phyloP scores from a whole-genome alignment of 2,329 filamentous ascomycete species.

The Metarhizium sp. region DNA sequence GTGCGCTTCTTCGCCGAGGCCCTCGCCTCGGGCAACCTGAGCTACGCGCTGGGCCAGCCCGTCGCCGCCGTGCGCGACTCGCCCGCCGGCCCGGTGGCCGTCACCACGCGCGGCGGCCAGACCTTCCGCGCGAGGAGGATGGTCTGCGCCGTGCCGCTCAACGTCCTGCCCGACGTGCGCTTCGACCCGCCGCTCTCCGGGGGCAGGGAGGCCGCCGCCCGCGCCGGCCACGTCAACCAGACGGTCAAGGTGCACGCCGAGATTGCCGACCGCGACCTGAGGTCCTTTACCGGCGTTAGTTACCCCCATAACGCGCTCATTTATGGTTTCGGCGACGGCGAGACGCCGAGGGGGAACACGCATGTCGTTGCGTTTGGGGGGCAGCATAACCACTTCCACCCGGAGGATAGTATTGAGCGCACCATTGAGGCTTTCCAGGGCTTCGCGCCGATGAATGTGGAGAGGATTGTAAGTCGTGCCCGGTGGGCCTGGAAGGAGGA shows the following conservation, averaged over 20 bases:
- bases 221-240: conserved; percentile 34
- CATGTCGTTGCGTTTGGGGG: conserved; percentile 38
- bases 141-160: conserved; percentile 34
- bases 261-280: conserved; percentile 26
- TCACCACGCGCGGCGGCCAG: conserved; percentile 22
- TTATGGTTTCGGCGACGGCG: conserved; percentile 35
- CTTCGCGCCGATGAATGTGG: conserved; percentile 22
- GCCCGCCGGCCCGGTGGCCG: conserved; percentile 15
- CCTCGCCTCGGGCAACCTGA: conserved; percentile 24
- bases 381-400: conserved; percentile 31
- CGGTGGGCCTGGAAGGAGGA: too few relatives aligned
- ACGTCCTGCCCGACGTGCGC: conserved; percentile 28
- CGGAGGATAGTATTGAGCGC: conserved; percentile 28
- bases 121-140: conserved; percentile 20
- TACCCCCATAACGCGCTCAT: conserved; percentile 33
- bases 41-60: conserved; percentile 30
- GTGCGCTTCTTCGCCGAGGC: conserved; percentile 35
- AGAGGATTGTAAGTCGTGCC: conserved; percentile 14
- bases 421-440: conserved; percentile 22
- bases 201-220: conserved; percentile 25
- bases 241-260: conserved; percentile 37
- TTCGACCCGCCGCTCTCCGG: conserved; percentile 30
- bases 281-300: conserved; percentile 32
- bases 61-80: conserved; percentile 22
- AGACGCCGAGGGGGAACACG: conserved; percentile 33